Percentiles rank a stretch among this genome's conserved stretches.
These are phyloP conservation scores for Malus hybrid DNA, from an alignment of 331 rosid species.

Conservation along the genomic window DNA sequence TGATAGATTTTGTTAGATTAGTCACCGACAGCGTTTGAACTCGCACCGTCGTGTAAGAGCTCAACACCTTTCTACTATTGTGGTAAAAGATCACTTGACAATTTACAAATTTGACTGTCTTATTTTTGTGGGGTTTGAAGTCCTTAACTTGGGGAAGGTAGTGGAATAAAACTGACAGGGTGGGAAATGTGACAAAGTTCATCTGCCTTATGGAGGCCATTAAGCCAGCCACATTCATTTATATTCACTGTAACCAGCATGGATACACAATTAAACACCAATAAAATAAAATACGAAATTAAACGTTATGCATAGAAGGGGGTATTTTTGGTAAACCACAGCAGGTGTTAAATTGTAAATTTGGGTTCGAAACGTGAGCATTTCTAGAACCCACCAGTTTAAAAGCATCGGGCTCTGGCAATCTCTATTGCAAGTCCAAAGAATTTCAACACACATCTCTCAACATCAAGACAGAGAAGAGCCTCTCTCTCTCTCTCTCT, in stretches of 20 bases:
- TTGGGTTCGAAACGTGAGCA: background rate
- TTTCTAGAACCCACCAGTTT: constrained; percentile 1
- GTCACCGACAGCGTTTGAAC: accelerated
- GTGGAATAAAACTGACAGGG: background rate
- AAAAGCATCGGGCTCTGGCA: background rate
- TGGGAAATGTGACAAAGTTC: background rate
- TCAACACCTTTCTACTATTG: accelerated
- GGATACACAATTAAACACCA: background rate
- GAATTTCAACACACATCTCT: background rate
- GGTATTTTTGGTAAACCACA: background rate
- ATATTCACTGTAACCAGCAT: background rate
- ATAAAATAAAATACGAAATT: too few species aligned
- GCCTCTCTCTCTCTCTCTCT: background rate
- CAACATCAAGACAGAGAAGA: background rate
- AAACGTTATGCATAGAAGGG: background rate
- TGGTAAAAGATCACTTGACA: accelerated
- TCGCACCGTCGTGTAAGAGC: accelerated
- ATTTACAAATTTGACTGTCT: too few species aligned
- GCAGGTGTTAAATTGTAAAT: background rate
- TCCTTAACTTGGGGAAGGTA: too few species aligned
- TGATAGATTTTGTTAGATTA: too few species aligned
- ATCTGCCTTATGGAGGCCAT: background rate
- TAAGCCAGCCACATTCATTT: background rate
- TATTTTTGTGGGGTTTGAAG: too few species aligned
- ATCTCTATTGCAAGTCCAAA: background rate